phyloP scores from a whole-genome alignment of 768 basidiomycete species.

The Podaxis sp. region DNA sequence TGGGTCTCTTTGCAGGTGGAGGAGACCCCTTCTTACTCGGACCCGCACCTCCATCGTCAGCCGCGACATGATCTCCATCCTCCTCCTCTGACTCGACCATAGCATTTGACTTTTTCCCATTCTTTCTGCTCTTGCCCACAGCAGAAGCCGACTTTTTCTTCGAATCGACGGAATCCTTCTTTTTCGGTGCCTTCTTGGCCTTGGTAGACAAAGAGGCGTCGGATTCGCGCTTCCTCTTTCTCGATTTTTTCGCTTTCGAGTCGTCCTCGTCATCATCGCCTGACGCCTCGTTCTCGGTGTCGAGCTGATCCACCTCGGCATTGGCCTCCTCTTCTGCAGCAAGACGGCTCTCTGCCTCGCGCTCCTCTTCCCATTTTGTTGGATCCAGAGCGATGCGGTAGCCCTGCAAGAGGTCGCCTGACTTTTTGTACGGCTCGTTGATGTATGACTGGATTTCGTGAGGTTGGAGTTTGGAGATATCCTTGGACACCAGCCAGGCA shows the following conservation, averaged over 20 bases:
- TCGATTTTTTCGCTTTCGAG: slow-evolving; percentile 31
- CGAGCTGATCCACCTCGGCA: slow-evolving; percentile 65
- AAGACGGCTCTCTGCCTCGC: slow-evolving; percentile 32
- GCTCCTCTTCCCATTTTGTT: slow-evolving; percentile 41
- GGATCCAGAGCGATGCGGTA: slow-evolving; percentile 74
- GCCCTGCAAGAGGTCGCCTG: slow-evolving; percentile 70
- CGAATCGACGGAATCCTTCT: slow-evolving; percentile 29
- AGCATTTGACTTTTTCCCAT: slow-evolving; percentile 53
- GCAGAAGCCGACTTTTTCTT: slow-evolving; percentile 33
- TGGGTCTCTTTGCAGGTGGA: slow-evolving; percentile 64
- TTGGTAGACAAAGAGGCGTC: slow-evolving; percentile 35
- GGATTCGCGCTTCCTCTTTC: slow-evolving; percentile 61
- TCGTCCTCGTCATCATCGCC: slow-evolving; percentile 21
- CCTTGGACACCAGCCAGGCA: slow-evolving; percentile 81
- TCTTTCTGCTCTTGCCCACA: slow-evolving; percentile 45
- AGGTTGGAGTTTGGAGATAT: slow-evolving; percentile 73
- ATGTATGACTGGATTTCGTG: slow-evolving; percentile 87
- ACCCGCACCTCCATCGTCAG: slow-evolving; percentile 46
- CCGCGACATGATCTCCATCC: slow-evolving; percentile 36
- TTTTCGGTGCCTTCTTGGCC: slow-evolving; percentile 40
- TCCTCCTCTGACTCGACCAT: slow-evolving; percentile 71
- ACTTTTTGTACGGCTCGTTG: slow-evolving; percentile 72
- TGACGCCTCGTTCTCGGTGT: slow-evolving; percentile 14
- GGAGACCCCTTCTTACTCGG: slow-evolving; percentile 58
- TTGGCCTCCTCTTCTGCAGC: slow-evolving; percentile 40